These are phyloP conservation scores for Trichoderma hamatum DNA, from an alignment of 2,329 filamentous ascomycete genomes.

Conservation along the genomic window DNA sequence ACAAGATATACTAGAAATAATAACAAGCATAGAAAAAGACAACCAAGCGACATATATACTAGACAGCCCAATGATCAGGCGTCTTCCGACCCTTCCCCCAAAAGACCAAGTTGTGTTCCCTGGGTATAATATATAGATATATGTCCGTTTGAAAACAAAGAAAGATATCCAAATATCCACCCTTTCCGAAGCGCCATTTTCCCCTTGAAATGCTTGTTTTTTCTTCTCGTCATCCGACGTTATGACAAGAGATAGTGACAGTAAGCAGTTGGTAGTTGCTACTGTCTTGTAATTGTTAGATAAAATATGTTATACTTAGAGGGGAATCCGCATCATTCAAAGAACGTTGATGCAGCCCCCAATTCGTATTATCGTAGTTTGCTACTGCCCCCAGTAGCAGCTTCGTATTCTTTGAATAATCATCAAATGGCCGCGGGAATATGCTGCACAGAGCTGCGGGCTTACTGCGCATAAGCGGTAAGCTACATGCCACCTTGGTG, in stretches of 20 bases:
- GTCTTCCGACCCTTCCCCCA: background rate
- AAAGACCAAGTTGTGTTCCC: constrained; percentile 11
- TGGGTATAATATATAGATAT: constrained; percentile 25
- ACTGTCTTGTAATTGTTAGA: background rate
- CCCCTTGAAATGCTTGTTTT: constrained; percentile 3
- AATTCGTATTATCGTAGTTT: background rate
- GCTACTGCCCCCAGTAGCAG: background rate
- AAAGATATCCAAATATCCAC: constrained; percentile 10
- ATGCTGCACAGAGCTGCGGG: background rate
- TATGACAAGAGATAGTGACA: background rate
- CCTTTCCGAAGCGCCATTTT: constrained; percentile 17
- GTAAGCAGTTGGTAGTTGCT: background rate
- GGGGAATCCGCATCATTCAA: background rate
- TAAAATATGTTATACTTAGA: background rate
- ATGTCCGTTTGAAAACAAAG: constrained; percentile 17
- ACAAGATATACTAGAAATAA: background rate
- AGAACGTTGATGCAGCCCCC: background rate
- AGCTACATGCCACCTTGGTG: constrained; percentile 25
- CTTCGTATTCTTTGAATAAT: background rate
- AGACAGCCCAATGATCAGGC: background rate
- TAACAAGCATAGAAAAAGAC: background rate
- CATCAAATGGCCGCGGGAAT: background rate
- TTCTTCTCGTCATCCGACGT: background rate
- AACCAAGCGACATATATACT: background rate
- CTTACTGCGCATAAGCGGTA: background rate